Percentiles rank a stretch among this genome's conserved stretches.
These are phyloP conservation scores for Trichoderma afroharzianum DNA, from an alignment of 2,329 filamentous ascomycete genomes.

Conservation along the genomic window DNA sequence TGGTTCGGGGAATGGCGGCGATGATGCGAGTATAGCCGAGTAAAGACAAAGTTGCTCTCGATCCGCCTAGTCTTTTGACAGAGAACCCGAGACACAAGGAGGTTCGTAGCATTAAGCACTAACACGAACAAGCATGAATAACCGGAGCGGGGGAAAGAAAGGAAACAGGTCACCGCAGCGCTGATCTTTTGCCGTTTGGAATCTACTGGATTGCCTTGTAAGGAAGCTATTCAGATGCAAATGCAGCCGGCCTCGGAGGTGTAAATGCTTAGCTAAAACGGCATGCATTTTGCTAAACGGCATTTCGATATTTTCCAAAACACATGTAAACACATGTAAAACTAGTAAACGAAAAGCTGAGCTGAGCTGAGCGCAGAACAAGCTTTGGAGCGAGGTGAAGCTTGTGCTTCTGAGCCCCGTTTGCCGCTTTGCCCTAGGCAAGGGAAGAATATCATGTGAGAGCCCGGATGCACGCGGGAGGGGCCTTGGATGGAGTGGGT, in stretches of 20 bases:
- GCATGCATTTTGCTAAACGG: neutral
- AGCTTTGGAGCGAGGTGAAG: neutral
- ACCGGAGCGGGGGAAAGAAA: conserved; percentile 2
- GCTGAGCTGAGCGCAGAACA: neutral
- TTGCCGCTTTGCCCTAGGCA: neutral
- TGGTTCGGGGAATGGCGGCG: neutral
- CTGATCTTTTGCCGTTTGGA: conserved; percentile 8
- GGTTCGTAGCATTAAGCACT: neutral
- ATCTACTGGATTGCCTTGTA: neutral
- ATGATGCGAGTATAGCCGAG: neutral
- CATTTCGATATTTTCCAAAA: neutral
- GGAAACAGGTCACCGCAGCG: neutral
- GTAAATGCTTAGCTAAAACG: neutral
- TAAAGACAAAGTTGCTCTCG: neutral
- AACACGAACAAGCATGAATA: neutral
- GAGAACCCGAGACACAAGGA: neutral
- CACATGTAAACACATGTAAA: neutral
- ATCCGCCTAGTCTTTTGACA: neutral
- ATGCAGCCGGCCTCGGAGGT: neutral
- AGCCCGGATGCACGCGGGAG: conserved; percentile 9
- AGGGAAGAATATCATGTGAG: conserved; percentile 9
- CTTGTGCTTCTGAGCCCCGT: neutral
- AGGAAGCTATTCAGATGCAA: neutral
- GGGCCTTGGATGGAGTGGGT: neutral
- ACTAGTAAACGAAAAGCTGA: neutral